These are phyloP conservation scores for Gigaspora rosea DNA, from an alignment of 192 early-diverging fungal species.

Conservation along the genomic window DNA sequence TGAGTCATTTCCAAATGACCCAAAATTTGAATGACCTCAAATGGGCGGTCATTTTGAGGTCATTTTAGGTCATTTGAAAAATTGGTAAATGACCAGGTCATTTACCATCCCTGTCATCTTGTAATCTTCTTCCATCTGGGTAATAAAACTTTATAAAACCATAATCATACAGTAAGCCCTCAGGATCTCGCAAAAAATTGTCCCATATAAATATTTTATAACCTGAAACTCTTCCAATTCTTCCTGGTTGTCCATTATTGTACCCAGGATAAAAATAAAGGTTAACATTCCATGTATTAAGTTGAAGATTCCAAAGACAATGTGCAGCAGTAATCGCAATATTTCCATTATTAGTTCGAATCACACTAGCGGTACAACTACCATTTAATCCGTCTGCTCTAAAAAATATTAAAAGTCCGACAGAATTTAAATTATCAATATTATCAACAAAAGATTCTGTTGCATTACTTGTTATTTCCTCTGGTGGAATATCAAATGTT, in stretches of 20 bases:
- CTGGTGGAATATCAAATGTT: not conserved
- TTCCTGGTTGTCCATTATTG: not conserved
- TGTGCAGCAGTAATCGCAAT: conserved; percentile 14
- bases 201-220: not conserved
- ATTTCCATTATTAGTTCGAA: conserved; percentile 1
- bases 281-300: not conserved
- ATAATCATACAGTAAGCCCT: not conserved
- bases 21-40: too few relatives aligned
- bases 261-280: conserved; percentile 9
- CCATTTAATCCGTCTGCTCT: not conserved
- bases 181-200: not conserved
- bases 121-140: not conserved
- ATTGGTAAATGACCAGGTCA: too few relatives aligned
- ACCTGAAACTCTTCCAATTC: not conserved
- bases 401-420: not conserved
- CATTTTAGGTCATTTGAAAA: too few relatives aligned
- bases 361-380: not conserved
- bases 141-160: conserved; percentile 2
- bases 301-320: not conserved
- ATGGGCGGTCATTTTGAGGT: too few relatives aligned
- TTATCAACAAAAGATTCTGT: not conserved
- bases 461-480: not conserved
- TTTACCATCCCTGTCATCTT: too few relatives aligned
- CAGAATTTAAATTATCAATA: conserved; percentile 6
- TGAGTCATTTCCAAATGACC: too few relatives aligned